phyloP scores from a whole-genome alignment of 176 grass and related monocot species.

The Chloris gayana region DNA sequence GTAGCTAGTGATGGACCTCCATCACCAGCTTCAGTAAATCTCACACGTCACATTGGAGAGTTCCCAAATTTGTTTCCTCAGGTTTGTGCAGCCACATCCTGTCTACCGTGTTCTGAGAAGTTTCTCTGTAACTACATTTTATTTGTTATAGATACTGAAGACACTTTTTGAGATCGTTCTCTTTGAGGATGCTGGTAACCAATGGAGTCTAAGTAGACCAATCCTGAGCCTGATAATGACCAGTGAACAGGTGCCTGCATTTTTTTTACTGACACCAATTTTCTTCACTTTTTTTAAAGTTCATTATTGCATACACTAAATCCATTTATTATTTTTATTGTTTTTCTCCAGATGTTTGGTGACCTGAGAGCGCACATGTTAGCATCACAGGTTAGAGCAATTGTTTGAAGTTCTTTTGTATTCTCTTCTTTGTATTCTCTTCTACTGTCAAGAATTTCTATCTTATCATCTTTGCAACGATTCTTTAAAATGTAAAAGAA shows the following conservation, averaged over 20 bases:
- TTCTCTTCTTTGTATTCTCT: slow-evolving; percentile 15
- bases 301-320: not conserved
- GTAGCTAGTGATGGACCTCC: slow-evolving; percentile 73
- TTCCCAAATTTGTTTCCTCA: slow-evolving; percentile 91
- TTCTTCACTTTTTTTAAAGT: slow-evolving; percentile 5
- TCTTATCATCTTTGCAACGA: not conserved
- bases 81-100: slow-evolving; percentile 52
- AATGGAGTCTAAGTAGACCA: slow-evolving; percentile 99
- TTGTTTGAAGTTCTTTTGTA: slow-evolving; percentile 24
- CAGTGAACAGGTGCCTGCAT: slow-evolving; percentile 84
- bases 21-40: slow-evolving; percentile 84
- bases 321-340: slow-evolving; percentile 25
- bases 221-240: slow-evolving; percentile 98
- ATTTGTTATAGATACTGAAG: slow-evolving; percentile 76
- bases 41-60: slow-evolving; percentile 83
- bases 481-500: not conserved
- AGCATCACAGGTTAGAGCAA: slow-evolving; percentile 82
- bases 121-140: slow-evolving; percentile 29
- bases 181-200: slow-evolving; percentile 97
- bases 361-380: slow-evolving; percentile 89
- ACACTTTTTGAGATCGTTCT: slow-evolving; percentile 97
- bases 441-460: slow-evolving; percentile 8
- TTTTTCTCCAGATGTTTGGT: slow-evolving; percentile 75
- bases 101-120: slow-evolving; percentile 12
- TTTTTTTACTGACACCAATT: slow-evolving; percentile 8